phyloP scores from a whole-genome alignment of 805 yeast genomes.

The Suhomyces emberorum region DNA sequence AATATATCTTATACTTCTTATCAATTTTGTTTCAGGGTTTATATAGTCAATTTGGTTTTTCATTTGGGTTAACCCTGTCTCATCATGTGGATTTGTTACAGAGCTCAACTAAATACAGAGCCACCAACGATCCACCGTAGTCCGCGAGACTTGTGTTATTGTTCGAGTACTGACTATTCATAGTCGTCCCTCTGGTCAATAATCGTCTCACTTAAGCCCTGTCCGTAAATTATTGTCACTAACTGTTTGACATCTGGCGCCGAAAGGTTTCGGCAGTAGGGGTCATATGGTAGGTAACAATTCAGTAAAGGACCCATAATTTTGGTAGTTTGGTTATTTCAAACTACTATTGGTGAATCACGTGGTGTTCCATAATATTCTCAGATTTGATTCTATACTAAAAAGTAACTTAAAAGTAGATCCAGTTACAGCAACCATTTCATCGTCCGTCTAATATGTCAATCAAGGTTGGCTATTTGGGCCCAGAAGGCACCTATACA shows the following conservation, averaged over 20 bases:
- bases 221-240: background rate
- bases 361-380: too few relatives aligned
- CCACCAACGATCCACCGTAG: constrained; percentile 44
- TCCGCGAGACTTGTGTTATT: constrained; percentile 14
- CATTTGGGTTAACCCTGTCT: constrained; percentile 16
- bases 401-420: background rate
- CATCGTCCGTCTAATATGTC: constrained; percentile 2
- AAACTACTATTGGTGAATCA: too few relatives aligned
- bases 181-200: constrained; percentile 2
- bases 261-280: constrained; percentile 3
- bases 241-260: background rate
- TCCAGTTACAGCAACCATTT: too few relatives aligned
- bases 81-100: constrained; percentile 32
- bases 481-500: constrained; percentile 91
- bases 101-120: constrained; percentile 43
- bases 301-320: too few relatives aligned
- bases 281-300: background rate
- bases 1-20: constrained; percentile 21
- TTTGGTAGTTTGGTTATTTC: too few relatives aligned
- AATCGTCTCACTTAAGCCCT: constrained; percentile 3
- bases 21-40: constrained; percentile 18
- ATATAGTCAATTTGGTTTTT: constrained; percentile 22
- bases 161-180: constrained; percentile 3
- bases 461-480: constrained; percentile 65
- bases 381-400: background rate